Percentiles rank a stretch among this genome's conserved stretches.
phyloP scores from a whole-genome alignment of 116 monocot species.

The Thalassia testudinum region DNA sequence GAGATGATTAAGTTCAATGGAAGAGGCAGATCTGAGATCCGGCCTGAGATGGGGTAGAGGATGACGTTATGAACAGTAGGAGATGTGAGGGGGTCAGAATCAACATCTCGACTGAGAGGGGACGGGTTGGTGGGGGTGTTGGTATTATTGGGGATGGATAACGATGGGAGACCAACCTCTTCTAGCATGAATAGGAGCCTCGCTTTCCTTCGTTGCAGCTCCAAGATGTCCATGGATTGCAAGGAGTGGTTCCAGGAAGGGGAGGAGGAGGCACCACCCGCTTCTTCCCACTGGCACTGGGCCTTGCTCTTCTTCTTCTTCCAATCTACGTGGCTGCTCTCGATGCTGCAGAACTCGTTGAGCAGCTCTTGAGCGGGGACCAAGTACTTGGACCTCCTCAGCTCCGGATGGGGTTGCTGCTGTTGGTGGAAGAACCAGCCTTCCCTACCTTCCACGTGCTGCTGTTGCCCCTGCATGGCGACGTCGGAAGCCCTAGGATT shows the following conservation, averaged over 20 bases:
- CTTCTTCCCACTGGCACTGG: constrained; percentile 11
- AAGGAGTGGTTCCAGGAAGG: constrained; percentile 11
- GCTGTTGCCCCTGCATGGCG: background rate
- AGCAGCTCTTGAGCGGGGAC: constrained; percentile 52
- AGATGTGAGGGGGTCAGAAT: background rate
- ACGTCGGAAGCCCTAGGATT: background rate
- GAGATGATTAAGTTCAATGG: no score
- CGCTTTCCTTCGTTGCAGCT: constrained; percentile 65
- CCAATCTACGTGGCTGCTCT: background rate
- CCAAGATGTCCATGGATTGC: constrained; percentile 39
- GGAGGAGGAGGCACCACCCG: constrained; percentile 5
- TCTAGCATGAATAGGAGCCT: constrained; percentile 62
- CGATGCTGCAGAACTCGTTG: constrained; percentile 61
- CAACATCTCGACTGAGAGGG: background rate
- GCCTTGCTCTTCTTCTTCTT: background rate
- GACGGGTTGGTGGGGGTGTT: background rate
- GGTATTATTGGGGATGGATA: background rate
- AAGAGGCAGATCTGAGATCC: no score
- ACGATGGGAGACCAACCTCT: constrained; percentile 28
- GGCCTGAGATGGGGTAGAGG: no score
- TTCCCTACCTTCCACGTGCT: background rate
- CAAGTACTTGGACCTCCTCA: constrained; percentile 54
- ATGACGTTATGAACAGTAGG: no score
- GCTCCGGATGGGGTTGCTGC: constrained; percentile 11
- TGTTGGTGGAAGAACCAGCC: constrained; percentile 7